Conservation (phyloP, 768 basidiomycete species). For the Nevesoporus exiguus region DNA sequence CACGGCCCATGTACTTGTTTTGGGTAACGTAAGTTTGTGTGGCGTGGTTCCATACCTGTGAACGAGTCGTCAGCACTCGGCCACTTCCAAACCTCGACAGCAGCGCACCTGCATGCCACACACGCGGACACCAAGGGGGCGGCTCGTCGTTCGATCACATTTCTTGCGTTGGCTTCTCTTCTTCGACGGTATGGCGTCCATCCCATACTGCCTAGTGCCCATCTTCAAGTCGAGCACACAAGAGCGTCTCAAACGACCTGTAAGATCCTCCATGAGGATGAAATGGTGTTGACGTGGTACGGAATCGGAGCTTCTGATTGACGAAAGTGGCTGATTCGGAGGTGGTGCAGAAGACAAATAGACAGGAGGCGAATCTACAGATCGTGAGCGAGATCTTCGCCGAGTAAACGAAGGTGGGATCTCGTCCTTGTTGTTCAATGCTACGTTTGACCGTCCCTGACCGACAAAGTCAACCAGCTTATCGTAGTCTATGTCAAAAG, state of each 20-base stretch:
- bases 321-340: slow-evolving; percentile 30
- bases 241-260: slow-evolving; percentile 83
- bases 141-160: slow-evolving; percentile 93
- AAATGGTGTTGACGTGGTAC: slow-evolving; percentile 93
- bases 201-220: slow-evolving; percentile 99
- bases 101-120: slow-evolving; percentile 96
- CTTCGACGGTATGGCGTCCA: slow-evolving; percentile 87
- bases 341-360: slow-evolving; percentile 27
- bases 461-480: slow-evolving; percentile 22
- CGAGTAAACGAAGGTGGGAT: slow-evolving; percentile 30
- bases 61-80: slow-evolving; percentile 5
- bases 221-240: slow-evolving; percentile 99
- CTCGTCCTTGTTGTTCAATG: slow-evolving; percentile 21
- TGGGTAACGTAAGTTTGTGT: slow-evolving; percentile 86
- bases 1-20: slow-evolving; percentile 95
- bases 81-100: neutral
- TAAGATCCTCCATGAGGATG: slow-evolving; percentile 98
- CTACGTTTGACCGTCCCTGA: slow-evolving; percentile 16
- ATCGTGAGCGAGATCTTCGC: slow-evolving; percentile 42
- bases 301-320: slow-evolving; percentile 41
- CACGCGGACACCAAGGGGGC: slow-evolving; percentile 84
- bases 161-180: slow-evolving; percentile 99
- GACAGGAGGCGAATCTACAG: slow-evolving; percentile 27
- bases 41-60: slow-evolving; percentile 87
- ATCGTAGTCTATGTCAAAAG: slow-evolving; percentile 44